Evolutionary conservation across 352 stramenopile genomes (phyloP), one percentile per base, ranked within the genome.

Genomic region (Globisporangium spinosum): DNA sequence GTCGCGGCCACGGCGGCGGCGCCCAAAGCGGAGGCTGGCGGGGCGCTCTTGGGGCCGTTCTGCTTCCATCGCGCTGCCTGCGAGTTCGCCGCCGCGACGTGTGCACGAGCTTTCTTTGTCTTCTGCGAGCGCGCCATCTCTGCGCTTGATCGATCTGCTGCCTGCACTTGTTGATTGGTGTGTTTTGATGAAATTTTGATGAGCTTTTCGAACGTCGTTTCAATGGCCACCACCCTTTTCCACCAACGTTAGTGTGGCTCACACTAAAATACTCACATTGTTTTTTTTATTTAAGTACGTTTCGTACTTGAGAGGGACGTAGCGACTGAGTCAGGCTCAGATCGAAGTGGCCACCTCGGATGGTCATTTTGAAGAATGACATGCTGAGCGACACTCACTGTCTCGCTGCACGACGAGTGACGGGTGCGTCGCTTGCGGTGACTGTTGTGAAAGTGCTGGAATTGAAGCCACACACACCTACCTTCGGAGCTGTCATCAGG

Each of bases 1-100:
- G 85, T 80, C 59, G 85, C 85, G 2, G 80, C 79, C 2, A 93
- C 83, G 6, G 83, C 85, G 0, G 83, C 83, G 0, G 83, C 82
- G 6, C 79, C 70, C 9, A 87, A 64, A n/a, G 70, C 73, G 22
- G 60, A 60, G 10, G 74, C 59, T 32, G 62, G 47, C 15, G 13
- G 25, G n/a, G n/a, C 32, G 32, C 43, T 40, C 53, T 43, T 67
- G 9, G 40, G 55, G 3, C 27, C 62, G 51, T 64, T 64, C 57
- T 47, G 27, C 27, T 56, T 77, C 61, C 49, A 64, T 22, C 1
- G 47, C 15, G 71, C 60, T 32, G 70, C 71, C 47, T 72, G 74
- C 12, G 82, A 78, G 69, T 78, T 73, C 58, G 85, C 81, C 0
- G 82, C 85, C 1, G 81, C 71, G 35, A 74, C 77, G 68, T 89